Evolutionary conservation across 2,329 filamentous ascomycete genomes (phyloP), one percentile per base, ranked within the genome.

Genomic region (Xylaria multiplex): DNA sequence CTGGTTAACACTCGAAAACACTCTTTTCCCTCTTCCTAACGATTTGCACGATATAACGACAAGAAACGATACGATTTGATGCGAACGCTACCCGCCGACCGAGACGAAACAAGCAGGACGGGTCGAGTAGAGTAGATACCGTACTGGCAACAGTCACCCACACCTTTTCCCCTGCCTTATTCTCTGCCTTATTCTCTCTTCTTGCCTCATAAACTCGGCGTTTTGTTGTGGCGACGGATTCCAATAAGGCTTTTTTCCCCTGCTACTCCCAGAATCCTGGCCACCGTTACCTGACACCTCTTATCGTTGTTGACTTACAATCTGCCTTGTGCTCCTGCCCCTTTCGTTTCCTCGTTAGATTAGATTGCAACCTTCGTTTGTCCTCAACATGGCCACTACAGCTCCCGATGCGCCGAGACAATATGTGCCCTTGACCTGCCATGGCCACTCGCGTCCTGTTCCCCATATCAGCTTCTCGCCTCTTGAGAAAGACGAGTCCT

Each of bases 391-490:
- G 74, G 69, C 72, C 50, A 43, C 46, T 53, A 8, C 70, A n/a
- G 22, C 54, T 43, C 43, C 68, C 48, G 74, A 77, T 22, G 57
- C 69, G 13, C 69, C 71, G 2, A 64, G 85, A 59, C 85, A 86
- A 78, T 93, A 93, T 64, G 93, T 97, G 61, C 94, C 94, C 63
- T 82, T 97, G 78, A 97, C 94, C 71, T 97, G 94, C 80, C 94
- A 97, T 79, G 94, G 94, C 69, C 94, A 97, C 79, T 97, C 94
- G 59, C 89, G 94, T 66, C 94, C 94, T 1, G 93, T 97, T 59
- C 93, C 94, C 6, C 94, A 97, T 79, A 87, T 97, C 75, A 91
- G 89, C 79, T 97, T 97, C 81, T 97, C 94, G 27, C 88, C 91
- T 13, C 85, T 94, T 14, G 88, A 93, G 70, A 91, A 93, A 75